Evolutionary conservation across 371 early-diverging fungal species (phyloP), one percentile per base, ranked within the genome.

Genomic region (Apophysomyces ossiformis): DNA sequence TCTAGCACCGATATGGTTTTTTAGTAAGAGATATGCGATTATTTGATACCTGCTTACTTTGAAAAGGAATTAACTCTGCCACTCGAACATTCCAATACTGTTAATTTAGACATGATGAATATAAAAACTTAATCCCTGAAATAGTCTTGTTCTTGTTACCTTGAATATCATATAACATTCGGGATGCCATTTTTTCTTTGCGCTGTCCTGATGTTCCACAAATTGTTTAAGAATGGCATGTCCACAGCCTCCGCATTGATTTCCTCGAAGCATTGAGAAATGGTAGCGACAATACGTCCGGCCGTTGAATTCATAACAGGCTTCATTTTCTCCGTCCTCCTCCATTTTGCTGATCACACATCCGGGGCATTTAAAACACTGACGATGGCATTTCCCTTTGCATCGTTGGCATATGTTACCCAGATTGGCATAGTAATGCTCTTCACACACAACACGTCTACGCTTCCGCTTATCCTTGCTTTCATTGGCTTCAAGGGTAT

Each of bases 121-220:
- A 86, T 26, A 26, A 26, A 26, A 26, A 26, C 32, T 26, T 26
- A 26, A 26, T 26, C 32, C 32, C 32, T 26, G 32, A 26, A 26
- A 26, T 26, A 26, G 32, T 44, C 35, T 39, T 58, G 37, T 16
- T 37, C 11, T 43, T 26, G 32, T 36, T 67, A 76, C 76, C 69
- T 81, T 81, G 54, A 61, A 74, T 39, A 99, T 95, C 98, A 96
- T 97, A 76, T 99, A 99, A 75, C 99, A 99, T 74, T 96, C 95
- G 9, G 98, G 98, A 75, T 99, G 99, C 99, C 99, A 98, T 62
- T 92, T 91, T 63, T 88, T 89, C 46, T 91, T 84, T 62, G 87
- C 82, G 63, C 87, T 79, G 67, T 90, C 86, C 46, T 81, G 78
- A 69, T 87, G 89, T 69, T 99, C 96, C 50, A 99, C 90, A 79